phyloP scores from a whole-genome alignment of 495 filamentous ascomycete genomes.

The Rostrohypoxylon terebratum region DNA sequence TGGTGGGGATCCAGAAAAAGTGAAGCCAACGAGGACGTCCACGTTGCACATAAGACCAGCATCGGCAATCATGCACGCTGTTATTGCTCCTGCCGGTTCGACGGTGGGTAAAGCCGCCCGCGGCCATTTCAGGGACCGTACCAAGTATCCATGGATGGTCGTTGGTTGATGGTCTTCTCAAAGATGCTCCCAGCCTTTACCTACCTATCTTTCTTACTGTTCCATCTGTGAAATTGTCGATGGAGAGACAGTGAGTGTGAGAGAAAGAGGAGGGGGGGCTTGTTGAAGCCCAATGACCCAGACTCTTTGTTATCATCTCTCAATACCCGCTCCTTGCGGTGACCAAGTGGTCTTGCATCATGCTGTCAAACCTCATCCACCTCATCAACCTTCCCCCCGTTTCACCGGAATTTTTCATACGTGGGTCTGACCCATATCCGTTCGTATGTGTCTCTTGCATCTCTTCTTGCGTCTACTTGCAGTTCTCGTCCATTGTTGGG shows the following conservation, averaged over 20 bases:
- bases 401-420: slow-evolving; percentile 33
- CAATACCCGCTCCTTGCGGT: slow-evolving; percentile 17
- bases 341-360: slow-evolving; percentile 45
- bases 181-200: not conserved
- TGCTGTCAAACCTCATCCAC: slow-evolving; percentile 40
- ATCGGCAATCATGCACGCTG: slow-evolving; percentile 48
- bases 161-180: not conserved
- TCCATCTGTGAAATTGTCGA: slow-evolving; percentile 32
- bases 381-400: slow-evolving; percentile 8
- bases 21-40: slow-evolving; percentile 56
- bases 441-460: slow-evolving; percentile 23
- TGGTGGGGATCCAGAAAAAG: slow-evolving; percentile 42
- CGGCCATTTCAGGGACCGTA: slow-evolving; percentile 43
- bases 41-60: slow-evolving; percentile 56
- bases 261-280: slow-evolving; percentile 18
- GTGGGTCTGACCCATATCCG: slow-evolving; percentile 40
- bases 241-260: slow-evolving; percentile 27
- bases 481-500: slow-evolving; percentile 41
- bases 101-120: slow-evolving; percentile 36
- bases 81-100: slow-evolving; percentile 41
- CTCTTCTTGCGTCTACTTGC: slow-evolving; percentile 18
- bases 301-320: slow-evolving; percentile 11
- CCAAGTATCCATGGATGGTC: too few relatives aligned
- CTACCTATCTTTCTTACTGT: slow-evolving; percentile 34
- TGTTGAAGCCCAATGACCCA: slow-evolving; percentile 35